Evolutionary conservation across 495 filamentous ascomycete genomes (phyloP).

Genomic region (Chaetomium tenue): DNA sequence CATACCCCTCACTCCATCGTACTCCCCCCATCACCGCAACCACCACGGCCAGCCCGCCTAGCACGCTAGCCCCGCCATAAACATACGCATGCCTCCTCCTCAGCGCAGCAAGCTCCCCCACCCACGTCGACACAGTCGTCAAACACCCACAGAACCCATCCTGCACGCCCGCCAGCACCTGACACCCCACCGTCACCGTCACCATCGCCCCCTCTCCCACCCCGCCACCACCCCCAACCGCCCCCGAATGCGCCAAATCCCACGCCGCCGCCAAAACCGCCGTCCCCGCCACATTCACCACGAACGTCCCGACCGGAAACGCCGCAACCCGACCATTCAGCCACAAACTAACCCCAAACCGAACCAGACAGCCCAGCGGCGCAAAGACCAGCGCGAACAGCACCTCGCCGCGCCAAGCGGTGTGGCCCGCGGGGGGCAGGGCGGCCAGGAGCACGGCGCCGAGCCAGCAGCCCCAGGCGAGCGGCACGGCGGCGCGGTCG

Average conservation of each 20-base stretch:
- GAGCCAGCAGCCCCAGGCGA: constrained; percentile 74
- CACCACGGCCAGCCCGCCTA: constrained; percentile 61
- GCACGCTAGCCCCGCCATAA: constrained; percentile 69
- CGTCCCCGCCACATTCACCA: constrained; percentile 78
- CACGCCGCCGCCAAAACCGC: constrained; percentile 61
- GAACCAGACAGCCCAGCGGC: constrained; percentile 70
- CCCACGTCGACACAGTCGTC: constrained; percentile 94
- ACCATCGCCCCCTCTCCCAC: constrained; percentile 43
- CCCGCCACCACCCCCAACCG: constrained; percentile 43
- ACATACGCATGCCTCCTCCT: constrained; percentile 66
- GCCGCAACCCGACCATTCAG: constrained; percentile 64
- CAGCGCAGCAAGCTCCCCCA: constrained; percentile 71
- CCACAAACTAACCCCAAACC: constrained; percentile 67
- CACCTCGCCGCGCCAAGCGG: constrained; percentile 70
- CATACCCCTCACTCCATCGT: constrained; percentile 69
- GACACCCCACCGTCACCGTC: constrained; percentile 59
- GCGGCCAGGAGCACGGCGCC: constrained; percentile 72
- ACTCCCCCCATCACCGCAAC: constrained; percentile 78
- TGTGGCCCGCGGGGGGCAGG: constrained; percentile 68
- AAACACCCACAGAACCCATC: constrained; percentile 91
- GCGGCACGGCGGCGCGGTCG: constrained; percentile 59
- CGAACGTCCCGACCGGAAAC: constrained; percentile 89
- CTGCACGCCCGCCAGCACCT: constrained; percentile 77
- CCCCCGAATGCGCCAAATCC: constrained; percentile 64
- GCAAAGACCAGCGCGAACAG: constrained; percentile 83